Evolutionary conservation across 2,329 filamentous ascomycete genomes (phyloP).

Genomic region (Sporothrix brasiliensis): DNA sequence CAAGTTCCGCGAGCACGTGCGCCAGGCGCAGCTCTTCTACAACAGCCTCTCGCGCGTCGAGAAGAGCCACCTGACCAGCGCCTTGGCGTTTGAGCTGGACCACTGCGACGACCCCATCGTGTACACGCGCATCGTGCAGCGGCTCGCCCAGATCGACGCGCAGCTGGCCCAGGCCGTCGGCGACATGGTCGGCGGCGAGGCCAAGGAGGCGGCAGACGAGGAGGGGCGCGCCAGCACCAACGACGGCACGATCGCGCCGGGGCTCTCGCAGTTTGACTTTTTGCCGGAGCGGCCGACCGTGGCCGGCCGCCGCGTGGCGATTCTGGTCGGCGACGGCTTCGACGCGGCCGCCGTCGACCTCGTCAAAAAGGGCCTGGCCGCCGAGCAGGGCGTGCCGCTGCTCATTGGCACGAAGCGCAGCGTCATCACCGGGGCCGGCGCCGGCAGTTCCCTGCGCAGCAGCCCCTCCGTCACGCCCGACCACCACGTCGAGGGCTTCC

Average conservation of each 20-base stretch:
- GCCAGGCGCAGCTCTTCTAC: conserved; percentile 80
- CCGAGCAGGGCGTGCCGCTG: not conserved
- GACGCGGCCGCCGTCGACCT: not conserved
- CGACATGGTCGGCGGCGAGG: conserved; percentile 9
- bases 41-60: conserved; percentile 72
- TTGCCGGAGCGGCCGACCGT: not conserved
- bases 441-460: too few relatives aligned
- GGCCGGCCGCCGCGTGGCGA: not conserved
- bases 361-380: not conserved
- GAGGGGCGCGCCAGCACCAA: conserved; percentile 8
- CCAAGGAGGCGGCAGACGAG: not conserved
- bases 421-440: not conserved
- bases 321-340: conserved; percentile 5
- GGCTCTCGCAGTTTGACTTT: conserved; percentile 9
- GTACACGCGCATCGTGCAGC: conserved; percentile 68
- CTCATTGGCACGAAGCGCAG: conserved; percentile 2
- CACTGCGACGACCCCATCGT: conserved; percentile 80
- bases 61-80: conserved; percentile 62
- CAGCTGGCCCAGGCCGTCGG: conserved; percentile 47
- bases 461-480: conserved; percentile 59
- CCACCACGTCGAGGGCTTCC: conserved; percentile 78
- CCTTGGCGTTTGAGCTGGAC: conserved; percentile 72
- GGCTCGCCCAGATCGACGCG: conserved; percentile 73
- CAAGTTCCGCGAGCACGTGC: conserved; percentile 78
- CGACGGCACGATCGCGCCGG: not conserved